These are phyloP conservation scores for Diplodia sapinea DNA, from an alignment of 2,329 filamentous ascomycete genomes.

Conservation along the genomic window DNA sequence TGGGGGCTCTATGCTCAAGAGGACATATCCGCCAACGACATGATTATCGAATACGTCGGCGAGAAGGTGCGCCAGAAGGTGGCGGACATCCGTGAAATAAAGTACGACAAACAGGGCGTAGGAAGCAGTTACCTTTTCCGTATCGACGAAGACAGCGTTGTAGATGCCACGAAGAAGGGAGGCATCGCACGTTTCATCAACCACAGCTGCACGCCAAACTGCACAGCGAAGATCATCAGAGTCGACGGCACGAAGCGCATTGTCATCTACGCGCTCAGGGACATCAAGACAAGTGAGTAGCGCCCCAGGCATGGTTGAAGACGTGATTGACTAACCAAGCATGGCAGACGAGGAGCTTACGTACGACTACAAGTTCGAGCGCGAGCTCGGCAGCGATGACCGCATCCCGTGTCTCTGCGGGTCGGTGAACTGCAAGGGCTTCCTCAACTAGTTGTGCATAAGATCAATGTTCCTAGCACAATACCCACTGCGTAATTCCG, in stretches of 20 bases:
- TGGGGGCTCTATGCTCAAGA: conserved; percentile 99
- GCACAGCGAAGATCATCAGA: conserved; percentile 98
- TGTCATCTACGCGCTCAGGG: conserved; percentile 96
- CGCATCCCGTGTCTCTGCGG: conserved; percentile 97
- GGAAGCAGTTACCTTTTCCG: conserved; percentile 97
- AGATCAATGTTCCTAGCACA: neutral
- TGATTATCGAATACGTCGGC: conserved; percentile 99
- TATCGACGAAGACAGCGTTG: conserved; percentile 96
- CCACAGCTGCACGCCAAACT: conserved; percentile 97
- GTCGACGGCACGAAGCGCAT: conserved; percentile 98
- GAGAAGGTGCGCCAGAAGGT: conserved; percentile 97
- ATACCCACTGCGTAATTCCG: neutral
- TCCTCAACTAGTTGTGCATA: conserved; percentile 78
- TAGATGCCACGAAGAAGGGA: conserved; percentile 97
- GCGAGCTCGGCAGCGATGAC: conserved; percentile 91
- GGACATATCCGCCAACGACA: conserved; percentile 94
- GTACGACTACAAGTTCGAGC: conserved; percentile 99
- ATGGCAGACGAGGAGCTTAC: conserved; percentile 91
- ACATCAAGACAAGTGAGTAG: conserved; percentile 88
- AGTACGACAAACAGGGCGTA: conserved; percentile 94
- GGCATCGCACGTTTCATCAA: conserved; percentile 99
- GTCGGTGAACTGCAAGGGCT: conserved; percentile 95
- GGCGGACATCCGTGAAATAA: conserved; percentile 90
- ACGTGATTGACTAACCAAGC: neutral
- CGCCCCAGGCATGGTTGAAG: neutral